Base-by-base conservation (phyloP, 2,329 filamentous ascomycete species). In the Dactylonectria estremocensis region DNA sequence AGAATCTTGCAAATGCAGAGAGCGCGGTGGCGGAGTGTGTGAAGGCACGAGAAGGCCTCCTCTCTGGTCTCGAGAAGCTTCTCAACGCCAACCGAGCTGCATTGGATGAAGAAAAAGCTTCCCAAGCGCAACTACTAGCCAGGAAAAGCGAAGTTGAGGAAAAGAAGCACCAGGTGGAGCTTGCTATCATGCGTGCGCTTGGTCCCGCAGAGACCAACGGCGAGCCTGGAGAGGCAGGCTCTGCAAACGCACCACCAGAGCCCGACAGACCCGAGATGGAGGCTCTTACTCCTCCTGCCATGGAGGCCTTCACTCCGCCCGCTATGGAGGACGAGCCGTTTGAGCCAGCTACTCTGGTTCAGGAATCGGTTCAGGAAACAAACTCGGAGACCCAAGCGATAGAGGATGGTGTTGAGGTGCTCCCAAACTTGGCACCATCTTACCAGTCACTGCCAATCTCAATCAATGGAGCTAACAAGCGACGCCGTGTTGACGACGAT, bases 21-120 rank as follows among this genome's bases (percentile, higher is more conserved):
- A 93, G 90, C 61, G 95, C 95, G 0, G 93, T 98, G 1, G 91
- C 93, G 2, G 94, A 97, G 75, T 94, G 93, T 72, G 94, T 99
- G 78, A 95, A 95, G 78, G 94, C 95, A 2, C 91, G 96, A 14
- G 89, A 90, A 71, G 88, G 90, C 10, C 87, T 99, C 31, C 91
- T 98, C 43, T 87, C 89, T 31, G 94, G 91, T 1, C 85, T 99
- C 5, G 94, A 98, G 81, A 94, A 93, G 77, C 85, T 98, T 13
- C 86, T 98, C 1, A 90, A 92, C 61, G 88, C 88, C 28, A 95
- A 95, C 79, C 91, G 91, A 56, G 83, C 86, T 2, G 91, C 91
- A 40, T 83, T 98, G 4, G 86, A 87, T 1, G 86, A 87, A 16
- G 95, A 99, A 65, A 90, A 94, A 74, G 82, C 85, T 5, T 86